Percentiles rank a stretch among this genome's conserved stretches.
Conservation (phyloP, 1,284 basidiomycete species). For the Rhodotorula sp. region DNA sequence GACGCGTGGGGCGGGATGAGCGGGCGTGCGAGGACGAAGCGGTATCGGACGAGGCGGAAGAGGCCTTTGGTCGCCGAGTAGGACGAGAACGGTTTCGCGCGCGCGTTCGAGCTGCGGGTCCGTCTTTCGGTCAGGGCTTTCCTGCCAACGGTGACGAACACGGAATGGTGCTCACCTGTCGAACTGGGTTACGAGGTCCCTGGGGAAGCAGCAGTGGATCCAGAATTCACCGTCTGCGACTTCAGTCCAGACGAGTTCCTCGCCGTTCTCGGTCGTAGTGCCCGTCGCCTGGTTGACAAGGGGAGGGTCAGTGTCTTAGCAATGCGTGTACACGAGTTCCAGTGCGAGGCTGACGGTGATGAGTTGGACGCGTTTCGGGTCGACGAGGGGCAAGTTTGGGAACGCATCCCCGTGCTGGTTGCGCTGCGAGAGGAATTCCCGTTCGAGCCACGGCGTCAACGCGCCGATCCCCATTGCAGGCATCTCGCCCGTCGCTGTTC, state of each 20-base stretch:
- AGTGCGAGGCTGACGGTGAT: not conserved
- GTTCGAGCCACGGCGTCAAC: constrained; percentile 14
- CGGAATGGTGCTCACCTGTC: constrained; percentile 10
- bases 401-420: not conserved
- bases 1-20: not conserved
- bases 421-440: constrained; percentile 10
- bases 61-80: constrained; percentile 4
- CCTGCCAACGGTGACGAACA: too few relatives aligned
- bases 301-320: not conserved
- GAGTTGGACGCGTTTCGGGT: constrained; percentile 3
- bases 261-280: not conserved
- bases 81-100: not conserved
- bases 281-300: not conserved
- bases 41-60: constrained; percentile 2
- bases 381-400: not conserved
- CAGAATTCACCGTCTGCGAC: constrained; percentile 16
- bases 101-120: not conserved
- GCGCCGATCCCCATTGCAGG: not conserved
- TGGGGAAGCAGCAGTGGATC: constrained; percentile 20
- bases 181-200: not conserved
- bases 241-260: constrained; percentile 13
- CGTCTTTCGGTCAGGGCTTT: too few relatives aligned
- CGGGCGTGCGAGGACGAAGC: constrained; percentile 14
- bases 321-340: too few relatives aligned
- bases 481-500: not conserved